Percentiles rank a stretch among this genome's conserved stretches.
Conservation (phyloP, 345 rosid species). For the Murraya paniculata region DNA sequence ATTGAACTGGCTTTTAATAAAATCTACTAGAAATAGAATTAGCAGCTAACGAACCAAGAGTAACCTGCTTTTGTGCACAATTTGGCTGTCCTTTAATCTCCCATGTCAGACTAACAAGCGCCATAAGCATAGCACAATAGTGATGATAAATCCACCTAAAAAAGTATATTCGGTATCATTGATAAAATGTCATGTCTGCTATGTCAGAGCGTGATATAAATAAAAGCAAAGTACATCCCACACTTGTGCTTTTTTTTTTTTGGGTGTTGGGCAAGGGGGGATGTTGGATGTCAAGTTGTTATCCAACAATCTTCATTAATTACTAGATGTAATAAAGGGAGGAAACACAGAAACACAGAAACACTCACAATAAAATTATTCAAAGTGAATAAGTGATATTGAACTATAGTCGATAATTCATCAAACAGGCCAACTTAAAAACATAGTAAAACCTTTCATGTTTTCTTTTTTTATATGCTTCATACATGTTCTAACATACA, state of each 20-base stretch:
- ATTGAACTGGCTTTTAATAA: conserved; percentile 16
- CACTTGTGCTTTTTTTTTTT: background rate
- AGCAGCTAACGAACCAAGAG: conserved; percentile 13
- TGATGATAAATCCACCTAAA: conserved; percentile 99
- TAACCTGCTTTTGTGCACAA: conserved; percentile 93
- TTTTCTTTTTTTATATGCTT: background rate
- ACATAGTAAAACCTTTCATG: background rate
- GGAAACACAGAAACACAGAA: background rate
- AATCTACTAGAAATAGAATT: conserved; percentile 5
- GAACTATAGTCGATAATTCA: background rate
- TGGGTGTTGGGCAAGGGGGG: no score
- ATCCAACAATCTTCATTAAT: background rate
- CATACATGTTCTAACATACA: background rate
- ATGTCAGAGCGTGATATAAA: background rate
- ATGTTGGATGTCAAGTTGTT: background rate
- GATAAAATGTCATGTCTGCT: conserved; percentile 4
- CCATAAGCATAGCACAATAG: conserved; percentile 93
- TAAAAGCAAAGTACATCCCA: conserved; percentile 2
- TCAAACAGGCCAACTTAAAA: background rate
- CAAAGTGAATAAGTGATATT: background rate
- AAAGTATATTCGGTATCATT: conserved; percentile 22
- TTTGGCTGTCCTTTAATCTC: conserved; percentile 97
- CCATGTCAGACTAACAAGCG: conserved; percentile 99
- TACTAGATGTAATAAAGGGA: background rate
- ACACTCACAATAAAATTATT: background rate